Evolutionary conservation across 176 grass and related monocot species (phyloP), one percentile per base, ranked within the genome.

Genomic region (Elaeis guineensis): DNA sequence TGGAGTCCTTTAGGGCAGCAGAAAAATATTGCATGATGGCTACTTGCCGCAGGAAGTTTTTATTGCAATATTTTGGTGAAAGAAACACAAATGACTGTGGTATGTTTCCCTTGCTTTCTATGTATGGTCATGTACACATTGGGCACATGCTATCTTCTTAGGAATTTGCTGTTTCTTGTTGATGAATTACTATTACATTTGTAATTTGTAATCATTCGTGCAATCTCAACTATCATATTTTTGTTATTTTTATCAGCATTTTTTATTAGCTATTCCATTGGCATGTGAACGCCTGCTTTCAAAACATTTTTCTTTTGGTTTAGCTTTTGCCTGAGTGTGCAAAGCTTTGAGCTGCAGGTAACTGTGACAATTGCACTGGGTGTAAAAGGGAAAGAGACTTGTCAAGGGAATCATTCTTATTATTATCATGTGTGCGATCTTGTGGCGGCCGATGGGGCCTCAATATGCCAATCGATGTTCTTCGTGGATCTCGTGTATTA

Each of bases 41-140:
- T 79, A 76, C 92, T 66, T 97, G 92, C 29, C 83, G 70, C 55
- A 80, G 87, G 63, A 97, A 76, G n/a, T 82, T 74, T 58, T 72
- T 97, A 75, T 70, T 97, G 66, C 80, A 88, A 65, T 90, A 97
- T 76, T 97, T 97, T 70, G 87, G 92, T 58, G 83, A 97, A 80
- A 80, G 62, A 51, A 54, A 6, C 32, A 35, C 58, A 39, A 65
- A 51, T 61, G 62, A 77, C 54, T 97, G 92, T 67, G 83, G 92
- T 97, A 97, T 44, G 54, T 50, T 81, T 61, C 17, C 5, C 23
- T 15, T 25, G n/a, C 58, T 20, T 21, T 54, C 69, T 81, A 52
- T 51, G 21, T 68, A 54, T 22, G 21, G 35, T 11, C 55, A 1
- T 28, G 28, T 30, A 35, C 16, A 59, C 44, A n/a, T 16, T 5